phyloP scores from a whole-genome alignment of 2,329 filamentous ascomycete species.

The Teratosphaeria destructans region DNA sequence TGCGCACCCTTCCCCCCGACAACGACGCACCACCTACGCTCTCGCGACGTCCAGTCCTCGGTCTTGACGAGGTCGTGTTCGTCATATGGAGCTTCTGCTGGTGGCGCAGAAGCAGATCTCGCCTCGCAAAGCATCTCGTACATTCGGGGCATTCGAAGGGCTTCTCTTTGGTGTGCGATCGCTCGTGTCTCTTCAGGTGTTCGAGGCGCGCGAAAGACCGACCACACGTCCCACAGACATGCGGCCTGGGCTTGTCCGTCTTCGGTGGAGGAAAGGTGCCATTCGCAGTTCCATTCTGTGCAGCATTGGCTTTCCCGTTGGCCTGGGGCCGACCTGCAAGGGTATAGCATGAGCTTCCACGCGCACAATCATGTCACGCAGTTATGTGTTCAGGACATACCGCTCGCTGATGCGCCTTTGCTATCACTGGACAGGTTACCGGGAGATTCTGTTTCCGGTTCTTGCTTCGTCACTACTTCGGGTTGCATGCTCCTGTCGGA shows the following conservation, averaged over 20 bases:
- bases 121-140: conserved; percentile 82
- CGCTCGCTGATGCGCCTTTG: neutral
- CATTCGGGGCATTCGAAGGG: conserved; percentile 96
- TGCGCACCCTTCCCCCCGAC: conserved; percentile 64
- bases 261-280: conserved; percentile 67
- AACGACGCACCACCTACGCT: conserved; percentile 66
- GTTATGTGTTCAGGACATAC: neutral
- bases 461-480: conserved; percentile 12
- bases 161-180: conserved; percentile 98
- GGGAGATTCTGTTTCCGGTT: conserved; percentile 17
- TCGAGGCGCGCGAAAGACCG: conserved; percentile 90
- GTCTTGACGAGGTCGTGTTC: conserved; percentile 74
- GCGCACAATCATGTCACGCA: neutral
- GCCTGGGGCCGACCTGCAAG: conserved; percentile 1
- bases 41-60: conserved; percentile 73
- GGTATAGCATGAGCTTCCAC: neutral
- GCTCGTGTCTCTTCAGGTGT: conserved; percentile 92
- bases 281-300: conserved; percentile 13
- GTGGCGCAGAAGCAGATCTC: conserved; percentile 83
- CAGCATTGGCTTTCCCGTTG: conserved; percentile 7
- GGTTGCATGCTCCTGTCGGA: conserved; percentile 17
- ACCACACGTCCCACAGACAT: conserved; percentile 83
- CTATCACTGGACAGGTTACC: conserved; percentile 1
- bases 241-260: conserved; percentile 92
- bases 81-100: conserved; percentile 98